These are phyloP conservation scores for Fistulinella prunicolor DNA, from an alignment of 768 basidiomycete genomes.

Conservation along the genomic window DNA sequence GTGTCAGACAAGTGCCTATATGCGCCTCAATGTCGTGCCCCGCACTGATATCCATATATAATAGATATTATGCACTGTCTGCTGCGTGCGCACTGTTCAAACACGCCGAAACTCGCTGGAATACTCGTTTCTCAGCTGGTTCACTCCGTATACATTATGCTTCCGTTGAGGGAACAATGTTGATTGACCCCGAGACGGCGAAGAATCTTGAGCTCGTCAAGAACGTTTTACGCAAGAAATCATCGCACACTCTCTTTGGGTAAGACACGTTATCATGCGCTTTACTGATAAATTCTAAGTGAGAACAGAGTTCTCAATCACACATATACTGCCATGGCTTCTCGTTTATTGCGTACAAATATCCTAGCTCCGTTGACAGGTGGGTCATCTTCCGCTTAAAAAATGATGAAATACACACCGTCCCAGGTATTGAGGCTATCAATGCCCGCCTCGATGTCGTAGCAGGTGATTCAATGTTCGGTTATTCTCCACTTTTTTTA, in stretches of 20 bases:
- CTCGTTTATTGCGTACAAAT: conserved; percentile 73
- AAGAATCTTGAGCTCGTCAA: conserved; percentile 86
- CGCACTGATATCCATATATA: conserved; percentile 4
- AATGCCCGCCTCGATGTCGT: conserved; percentile 85
- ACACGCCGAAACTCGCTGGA: conserved; percentile 66
- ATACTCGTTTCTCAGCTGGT: conserved; percentile 63
- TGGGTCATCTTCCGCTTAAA: conserved; percentile 21
- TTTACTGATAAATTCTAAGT: background rate
- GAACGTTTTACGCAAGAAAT: conserved; percentile 67
- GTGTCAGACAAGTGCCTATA: conserved; percentile 73
- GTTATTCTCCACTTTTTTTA: background rate
- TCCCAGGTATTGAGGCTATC: conserved; percentile 46
- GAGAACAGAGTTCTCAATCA: conserved; percentile 66
- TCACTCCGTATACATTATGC: conserved; percentile 75
- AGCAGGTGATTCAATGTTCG: conserved; percentile 48
- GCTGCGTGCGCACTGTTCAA: conserved; percentile 87
- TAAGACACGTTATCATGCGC: conserved; percentile 23
- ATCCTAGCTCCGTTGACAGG: conserved; percentile 81
- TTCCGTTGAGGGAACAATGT: conserved; percentile 87
- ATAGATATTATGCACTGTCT: conserved; percentile 85
- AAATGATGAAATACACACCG: background rate
- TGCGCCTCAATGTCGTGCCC: conserved; percentile 7
- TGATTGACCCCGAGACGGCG: conserved; percentile 89
- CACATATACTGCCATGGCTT: conserved; percentile 89
- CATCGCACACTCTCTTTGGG: conserved; percentile 78